Evolutionary conservation across 352 stramenopile species (phyloP).

Genomic region (Globisporangium camurandrum): DNA sequence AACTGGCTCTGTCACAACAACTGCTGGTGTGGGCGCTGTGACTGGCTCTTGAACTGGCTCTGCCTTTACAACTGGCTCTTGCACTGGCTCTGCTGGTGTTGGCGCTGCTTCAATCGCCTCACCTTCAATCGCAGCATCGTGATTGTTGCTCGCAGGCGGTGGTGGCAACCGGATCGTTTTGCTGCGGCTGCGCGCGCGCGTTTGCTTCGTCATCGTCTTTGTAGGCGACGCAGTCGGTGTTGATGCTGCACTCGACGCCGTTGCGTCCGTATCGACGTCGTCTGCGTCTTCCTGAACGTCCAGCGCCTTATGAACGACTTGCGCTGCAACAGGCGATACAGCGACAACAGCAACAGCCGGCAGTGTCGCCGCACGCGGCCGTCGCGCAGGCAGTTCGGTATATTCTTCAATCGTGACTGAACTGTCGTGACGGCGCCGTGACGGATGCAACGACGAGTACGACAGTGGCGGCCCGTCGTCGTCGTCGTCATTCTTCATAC

Average conservation of each 20-base stretch:
- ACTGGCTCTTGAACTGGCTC: background rate
- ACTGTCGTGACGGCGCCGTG: background rate
- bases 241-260: background rate
- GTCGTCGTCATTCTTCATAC: too few species aligned
- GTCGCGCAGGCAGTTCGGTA: background rate
- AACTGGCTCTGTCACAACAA: background rate
- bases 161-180: too few species aligned
- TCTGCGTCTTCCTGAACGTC: background rate
- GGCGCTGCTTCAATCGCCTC: background rate
- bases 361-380: background rate
- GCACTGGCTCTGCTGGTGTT: background rate
- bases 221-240: background rate
- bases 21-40: background rate
- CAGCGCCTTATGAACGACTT: background rate
- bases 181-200: background rate
- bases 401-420: constrained; percentile 4
- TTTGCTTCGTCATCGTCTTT: background rate
- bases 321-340: background rate
- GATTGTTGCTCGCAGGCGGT: too few species aligned
- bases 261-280: background rate
- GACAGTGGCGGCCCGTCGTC: too few species aligned
- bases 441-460: too few species aligned
- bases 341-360: too few species aligned
- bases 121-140: too few species aligned
- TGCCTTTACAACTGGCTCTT: background rate